Evolutionary conservation across 129 eudicot genomes (phyloP).

Genomic region (Kitagawia praeruptora): DNA sequence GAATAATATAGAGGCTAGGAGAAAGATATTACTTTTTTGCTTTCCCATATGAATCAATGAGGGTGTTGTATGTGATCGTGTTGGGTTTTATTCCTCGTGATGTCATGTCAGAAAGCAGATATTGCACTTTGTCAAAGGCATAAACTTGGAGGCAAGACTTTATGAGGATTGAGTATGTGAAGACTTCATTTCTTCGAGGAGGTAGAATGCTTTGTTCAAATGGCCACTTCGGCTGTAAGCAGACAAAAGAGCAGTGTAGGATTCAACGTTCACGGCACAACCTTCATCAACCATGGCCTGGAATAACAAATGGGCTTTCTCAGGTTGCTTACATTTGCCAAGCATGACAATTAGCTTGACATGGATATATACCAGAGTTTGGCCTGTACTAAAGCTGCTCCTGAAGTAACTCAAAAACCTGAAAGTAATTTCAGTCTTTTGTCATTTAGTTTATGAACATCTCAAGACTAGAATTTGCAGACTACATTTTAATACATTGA

Average conservation of each 20-base stretch:
- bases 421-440: constrained; percentile 13
- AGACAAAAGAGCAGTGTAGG: constrained; percentile 87
- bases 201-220: constrained; percentile 60
- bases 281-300: constrained; percentile 86
- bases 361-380: constrained; percentile 45
- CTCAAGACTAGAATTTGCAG: neutral
- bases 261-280: constrained; percentile 55
- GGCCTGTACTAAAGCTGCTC: constrained; percentile 98
- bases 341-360: constrained; percentile 93
- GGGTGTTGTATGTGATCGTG: constrained; percentile 87
- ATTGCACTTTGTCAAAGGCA: constrained; percentile 57
- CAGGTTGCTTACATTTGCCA: constrained; percentile 95
- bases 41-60: constrained; percentile 88
- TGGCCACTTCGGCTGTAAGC: constrained; percentile 87
- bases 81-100: constrained; percentile 70
- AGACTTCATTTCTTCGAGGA: constrained; percentile 83
- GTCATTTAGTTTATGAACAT: neutral
- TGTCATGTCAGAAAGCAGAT: constrained; percentile 69
- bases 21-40: constrained; percentile 54
- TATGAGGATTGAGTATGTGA: constrained; percentile 77
- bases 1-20: neutral
- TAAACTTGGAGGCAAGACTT: constrained; percentile 79
- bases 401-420: constrained; percentile 89
- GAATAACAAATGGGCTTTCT: constrained; percentile 71
- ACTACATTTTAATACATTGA: neutral